These are phyloP conservation scores for Yarrowia deformans DNA, from an alignment of 805 yeast species.

Conservation along the genomic window DNA sequence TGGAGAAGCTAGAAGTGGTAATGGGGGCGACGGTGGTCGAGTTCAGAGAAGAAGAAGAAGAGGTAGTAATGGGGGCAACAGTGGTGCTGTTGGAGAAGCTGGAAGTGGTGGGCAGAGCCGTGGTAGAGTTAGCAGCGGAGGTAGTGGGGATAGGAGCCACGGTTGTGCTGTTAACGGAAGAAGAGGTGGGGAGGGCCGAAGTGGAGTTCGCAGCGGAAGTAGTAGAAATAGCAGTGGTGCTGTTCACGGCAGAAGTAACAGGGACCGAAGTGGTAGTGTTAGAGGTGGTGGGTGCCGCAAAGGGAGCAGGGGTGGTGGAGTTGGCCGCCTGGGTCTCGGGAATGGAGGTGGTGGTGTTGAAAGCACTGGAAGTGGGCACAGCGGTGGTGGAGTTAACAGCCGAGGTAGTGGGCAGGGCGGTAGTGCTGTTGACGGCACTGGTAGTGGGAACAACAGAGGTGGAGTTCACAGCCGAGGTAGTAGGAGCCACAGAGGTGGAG, in stretches of 20 bases:
- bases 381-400: constrained; percentile 7
- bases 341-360: not conserved
- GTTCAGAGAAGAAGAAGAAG: constrained; percentile 8
- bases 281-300: not conserved
- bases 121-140: not conserved
- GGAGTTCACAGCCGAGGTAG: not conserved
- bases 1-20: constrained; percentile 5
- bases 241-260: constrained; percentile 9
- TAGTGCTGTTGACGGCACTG: not conserved
- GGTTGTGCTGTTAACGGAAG: not conserved
- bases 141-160: not conserved
- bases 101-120: constrained; percentile 1
- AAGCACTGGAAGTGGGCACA: not conserved
- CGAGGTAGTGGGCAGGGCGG: not conserved
- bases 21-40: constrained; percentile 1
- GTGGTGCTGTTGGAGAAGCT: not conserved
- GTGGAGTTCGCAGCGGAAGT: not conserved
- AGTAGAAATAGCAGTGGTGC: constrained; percentile 2
- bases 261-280: constrained; percentile 20
- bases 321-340: not conserved
- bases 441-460: constrained; percentile 1
- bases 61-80: not conserved
- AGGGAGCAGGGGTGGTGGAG: constrained; percentile 4
- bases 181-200: not conserved
- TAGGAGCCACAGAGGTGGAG: constrained; percentile 1